Evolutionary conservation across 108 stramenopile genomes (phyloP).

Genomic region (Skeletonema marinoi): DNA sequence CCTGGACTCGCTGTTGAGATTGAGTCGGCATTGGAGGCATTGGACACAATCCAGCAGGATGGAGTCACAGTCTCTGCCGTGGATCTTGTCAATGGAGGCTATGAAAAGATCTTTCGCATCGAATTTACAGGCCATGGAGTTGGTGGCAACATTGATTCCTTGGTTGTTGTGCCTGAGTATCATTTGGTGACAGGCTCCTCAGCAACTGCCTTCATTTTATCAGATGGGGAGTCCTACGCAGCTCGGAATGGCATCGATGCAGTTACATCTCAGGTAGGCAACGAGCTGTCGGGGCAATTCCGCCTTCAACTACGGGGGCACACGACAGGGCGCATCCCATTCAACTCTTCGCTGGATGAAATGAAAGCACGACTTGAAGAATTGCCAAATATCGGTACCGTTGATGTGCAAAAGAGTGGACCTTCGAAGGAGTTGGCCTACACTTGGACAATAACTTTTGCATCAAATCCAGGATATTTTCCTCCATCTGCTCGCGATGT

Average conservation of each 20-base stretch:
- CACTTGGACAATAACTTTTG: slow-evolving; percentile 81
- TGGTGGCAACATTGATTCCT: slow-evolving; percentile 76
- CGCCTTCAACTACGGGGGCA: slow-evolving; percentile 67
- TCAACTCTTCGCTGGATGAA: slow-evolving; percentile 72
- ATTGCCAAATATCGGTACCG: slow-evolving; percentile 78
- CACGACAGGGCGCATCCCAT: slow-evolving; percentile 65
- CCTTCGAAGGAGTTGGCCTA: slow-evolving; percentile 70
- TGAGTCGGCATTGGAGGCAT: slow-evolving; percentile 51
- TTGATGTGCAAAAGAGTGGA: slow-evolving; percentile 60
- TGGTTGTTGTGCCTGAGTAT: slow-evolving; percentile 52
- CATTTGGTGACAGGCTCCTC: slow-evolving; percentile 52
- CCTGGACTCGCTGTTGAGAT: slow-evolving; percentile 41
- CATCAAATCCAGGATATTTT: slow-evolving; percentile 81
- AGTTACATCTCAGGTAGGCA: slow-evolving; percentile 55
- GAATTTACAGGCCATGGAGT: slow-evolving; percentile 68
- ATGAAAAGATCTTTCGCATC: slow-evolving; percentile 60
- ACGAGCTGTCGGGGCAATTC: slow-evolving; percentile 72
- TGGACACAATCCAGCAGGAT: slow-evolving; percentile 63
- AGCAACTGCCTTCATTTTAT: slow-evolving; percentile 55
- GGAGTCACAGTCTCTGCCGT: slow-evolving; percentile 57
- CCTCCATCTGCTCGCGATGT: slow-evolving; percentile 69
- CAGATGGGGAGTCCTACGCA: slow-evolving; percentile 60
- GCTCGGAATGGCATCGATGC: slow-evolving; percentile 45
- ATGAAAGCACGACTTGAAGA: slow-evolving; percentile 68
- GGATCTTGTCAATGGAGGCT: slow-evolving; percentile 24